Evolutionary conservation across 352 stramenopile species (phyloP).

Genomic region (Phytophthora ramorum): DNA sequence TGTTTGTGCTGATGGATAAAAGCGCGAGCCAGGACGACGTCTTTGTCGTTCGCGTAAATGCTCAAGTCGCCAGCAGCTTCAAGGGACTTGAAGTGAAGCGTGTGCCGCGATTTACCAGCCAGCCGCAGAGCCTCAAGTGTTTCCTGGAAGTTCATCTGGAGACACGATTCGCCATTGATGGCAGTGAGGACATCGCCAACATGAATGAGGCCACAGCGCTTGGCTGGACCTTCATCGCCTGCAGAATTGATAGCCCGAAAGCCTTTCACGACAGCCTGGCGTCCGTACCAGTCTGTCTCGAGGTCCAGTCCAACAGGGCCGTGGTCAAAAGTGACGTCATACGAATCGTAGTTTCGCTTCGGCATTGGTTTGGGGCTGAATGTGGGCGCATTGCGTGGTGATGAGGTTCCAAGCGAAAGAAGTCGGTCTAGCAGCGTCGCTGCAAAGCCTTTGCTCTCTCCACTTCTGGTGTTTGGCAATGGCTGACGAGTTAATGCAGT

Average conservation of each 20-base stretch:
- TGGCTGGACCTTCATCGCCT: slow-evolving; percentile 57
- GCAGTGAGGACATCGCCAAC: slow-evolving; percentile 77
- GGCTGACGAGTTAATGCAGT: slow-evolving; percentile 20
- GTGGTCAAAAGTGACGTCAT: slow-evolving; percentile 70
- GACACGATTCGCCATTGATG: slow-evolving; percentile 74
- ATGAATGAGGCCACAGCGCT: slow-evolving; percentile 67
- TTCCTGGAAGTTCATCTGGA: slow-evolving; percentile 72
- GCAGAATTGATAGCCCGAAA: slow-evolving; percentile 57
- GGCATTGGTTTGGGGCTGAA: not conserved
- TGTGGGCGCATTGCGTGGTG: slow-evolving; percentile 15
- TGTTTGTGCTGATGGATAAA: slow-evolving; percentile 87
- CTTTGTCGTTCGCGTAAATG: slow-evolving; percentile 65
- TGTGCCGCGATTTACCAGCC: slow-evolving; percentile 52
- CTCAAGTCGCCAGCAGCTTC: slow-evolving; percentile 70
- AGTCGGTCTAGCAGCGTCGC: slow-evolving; percentile 14
- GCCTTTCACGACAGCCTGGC: slow-evolving; percentile 75
- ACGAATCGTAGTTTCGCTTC: slow-evolving; percentile 67
- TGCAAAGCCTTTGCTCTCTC: slow-evolving; percentile 31
- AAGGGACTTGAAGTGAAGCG: slow-evolving; percentile 81
- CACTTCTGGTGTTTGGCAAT: slow-evolving; percentile 9
- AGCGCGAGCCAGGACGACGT: slow-evolving; percentile 69
- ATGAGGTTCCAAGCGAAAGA: slow-evolving; percentile 15
- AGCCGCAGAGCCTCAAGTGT: slow-evolving; percentile 55
- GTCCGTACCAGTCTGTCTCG: slow-evolving; percentile 79
- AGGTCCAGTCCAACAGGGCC: slow-evolving; percentile 72